Conservation (phyloP, 768 basidiomycete species). For the Pluteus cervinus region DNA sequence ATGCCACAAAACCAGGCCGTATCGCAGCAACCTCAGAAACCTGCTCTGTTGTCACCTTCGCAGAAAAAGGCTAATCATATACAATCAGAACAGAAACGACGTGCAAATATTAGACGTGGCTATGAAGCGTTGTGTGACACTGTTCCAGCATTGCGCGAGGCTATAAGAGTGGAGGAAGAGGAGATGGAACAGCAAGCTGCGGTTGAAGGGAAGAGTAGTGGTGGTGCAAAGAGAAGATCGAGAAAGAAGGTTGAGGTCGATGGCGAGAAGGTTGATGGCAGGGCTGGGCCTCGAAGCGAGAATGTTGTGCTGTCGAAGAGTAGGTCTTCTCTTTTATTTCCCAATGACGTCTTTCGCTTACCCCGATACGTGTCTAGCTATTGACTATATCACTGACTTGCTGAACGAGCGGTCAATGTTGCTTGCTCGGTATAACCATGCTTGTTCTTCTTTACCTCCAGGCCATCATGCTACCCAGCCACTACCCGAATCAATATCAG, state of each 20-base stretch:
- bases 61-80: constrained; percentile 96
- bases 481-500: too few relatives aligned
- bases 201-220: constrained; percentile 12
- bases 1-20: too few relatives aligned
- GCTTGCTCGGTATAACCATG: constrained; percentile 51
- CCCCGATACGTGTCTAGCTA: constrained; percentile 43
- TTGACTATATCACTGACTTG: constrained; percentile 75
- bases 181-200: constrained; percentile 18
- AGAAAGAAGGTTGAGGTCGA: constrained; percentile 33
- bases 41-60: constrained; percentile 62
- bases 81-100: constrained; percentile 88
- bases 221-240: constrained; percentile 34
- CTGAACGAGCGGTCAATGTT: constrained; percentile 54
- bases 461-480: constrained; percentile 52
- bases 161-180: constrained; percentile 73
- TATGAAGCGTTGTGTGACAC: constrained; percentile 85
- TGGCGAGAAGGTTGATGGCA: constrained; percentile 69
- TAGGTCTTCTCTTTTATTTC: constrained; percentile 33
- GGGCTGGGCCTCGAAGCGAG: constrained; percentile 88
- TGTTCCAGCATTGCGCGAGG: constrained; percentile 77
- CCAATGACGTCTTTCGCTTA: constrained; percentile 5
- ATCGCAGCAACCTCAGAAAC: constrained; percentile 24
- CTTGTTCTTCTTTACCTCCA: constrained; percentile 49
- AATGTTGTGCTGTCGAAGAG: constrained; percentile 86
- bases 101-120: constrained; percentile 84